Evolutionary conservation across 2,329 filamentous ascomycete genomes (phyloP), one percentile per base, ranked within the genome.

Genomic region (Botrytis tulipae): DNA sequence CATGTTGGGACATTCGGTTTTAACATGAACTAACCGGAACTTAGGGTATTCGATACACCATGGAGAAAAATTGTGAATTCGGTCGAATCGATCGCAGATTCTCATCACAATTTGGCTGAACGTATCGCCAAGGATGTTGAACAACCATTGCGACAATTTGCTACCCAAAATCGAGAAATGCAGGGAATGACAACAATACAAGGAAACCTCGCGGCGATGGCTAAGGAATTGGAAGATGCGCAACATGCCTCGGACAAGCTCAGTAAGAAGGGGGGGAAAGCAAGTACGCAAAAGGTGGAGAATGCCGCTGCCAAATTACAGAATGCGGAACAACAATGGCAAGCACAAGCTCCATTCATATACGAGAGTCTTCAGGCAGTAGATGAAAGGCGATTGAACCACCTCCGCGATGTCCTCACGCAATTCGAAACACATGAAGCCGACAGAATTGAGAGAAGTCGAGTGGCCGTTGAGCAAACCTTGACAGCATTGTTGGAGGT

Each of bases 381-480:
- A 46, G 96, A 99, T 80, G 96, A 99, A 84, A 91, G 89, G 78
- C 90, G 96, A 73, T 86, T 97, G 77, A 97, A 98, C 82, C 92
- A 97, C 80, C 86, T 99, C 74, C 92, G 95, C 75, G 95, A 98
- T 82, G 89, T 93, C 59, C 87, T 99, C 74, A 98, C 96, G 0
- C 95, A 98, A 80, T 92, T 95, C 78, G 91, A 97, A 82, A 99
- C 96, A 0, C 92, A 97, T 81, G 95, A 98, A 82, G 89, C 93
- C 42, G 96, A 99, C 80, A 90, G 93, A 78, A 90, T 95, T 25
- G 93, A 97, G 82, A 89, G 92, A 73, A 91, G 88, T 75, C 90
- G 93, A 75, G 85, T 89, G 74, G 90, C 91, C 20, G 91, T 94
- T 40, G 94, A 96, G 81, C 90, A 91, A 75, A 93, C 93, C 40